Evolutionary conservation across 2,329 filamentous ascomycete species (phyloP), one percentile per base, ranked within the genome.

Genomic region (Neofusicoccum laricinum): DNA sequence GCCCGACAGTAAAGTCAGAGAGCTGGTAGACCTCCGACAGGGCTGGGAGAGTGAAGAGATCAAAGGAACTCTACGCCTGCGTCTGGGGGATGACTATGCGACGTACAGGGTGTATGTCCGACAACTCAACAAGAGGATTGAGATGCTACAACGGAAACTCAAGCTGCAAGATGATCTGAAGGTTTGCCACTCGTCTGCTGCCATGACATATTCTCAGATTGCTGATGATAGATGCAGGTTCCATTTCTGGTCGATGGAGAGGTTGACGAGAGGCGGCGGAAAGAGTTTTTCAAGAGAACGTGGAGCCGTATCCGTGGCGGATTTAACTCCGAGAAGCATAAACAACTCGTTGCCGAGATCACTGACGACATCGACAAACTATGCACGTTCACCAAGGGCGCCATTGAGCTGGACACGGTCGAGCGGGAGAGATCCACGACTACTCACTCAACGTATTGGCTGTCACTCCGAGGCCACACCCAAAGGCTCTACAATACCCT

Each of bases 301-400:
- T 67, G 62, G 66, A 63, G 40, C 8, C 32, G 45, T 12, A 66
- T 65, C 41, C 64, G 45, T 48, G 66, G 64, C 43, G 65, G 66
- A 14, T 65, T 67, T 32, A 41, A 64, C 30, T 10, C 64, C 5
- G 40, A 59, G 15, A 65, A 65, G 43, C 65, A 65, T 36, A 49
- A 32, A 36, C 58, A 45, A 7, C 30, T 67, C 4, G 38, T 67
- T 11, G 21, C 45, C 4, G 58, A 61, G 32, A 67, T 67, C 25
- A 63, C 63, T 38, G n/a, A 50, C n/a, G 63, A 67, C 15, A 67
- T 67, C 19, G 63, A 66, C 25, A 65, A 61, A 30, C 48, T 67
- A 2, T 65, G 45, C 5, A 66, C 53, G 30, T 38, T 67, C 15
- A 65, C 63, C 15, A 32, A 48, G 10, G 46, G 65, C 14, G 65